phyloP scores from a whole-genome alignment of 2,329 filamentous ascomycete genomes.

The Clonostachys chloroleuca region DNA sequence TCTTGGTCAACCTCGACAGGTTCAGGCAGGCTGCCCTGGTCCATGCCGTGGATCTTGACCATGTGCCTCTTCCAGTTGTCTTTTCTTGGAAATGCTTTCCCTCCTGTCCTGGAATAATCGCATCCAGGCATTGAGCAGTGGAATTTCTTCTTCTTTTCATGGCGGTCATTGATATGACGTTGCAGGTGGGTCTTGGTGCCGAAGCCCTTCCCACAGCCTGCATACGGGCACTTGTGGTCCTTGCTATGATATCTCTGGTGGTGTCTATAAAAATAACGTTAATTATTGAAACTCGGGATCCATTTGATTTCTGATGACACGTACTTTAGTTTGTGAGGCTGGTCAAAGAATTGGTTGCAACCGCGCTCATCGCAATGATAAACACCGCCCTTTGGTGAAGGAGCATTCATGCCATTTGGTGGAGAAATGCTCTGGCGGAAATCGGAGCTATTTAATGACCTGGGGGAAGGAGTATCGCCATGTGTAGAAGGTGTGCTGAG shows the following conservation, averaged over 20 bases:
- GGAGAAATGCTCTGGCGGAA: conserved; percentile 30
- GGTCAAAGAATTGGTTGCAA: conserved; percentile 42
- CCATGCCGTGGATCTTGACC: conserved; percentile 51
- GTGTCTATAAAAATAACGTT: conserved; percentile 32
- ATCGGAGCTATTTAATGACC: conserved; percentile 27
- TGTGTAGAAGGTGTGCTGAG: conserved; percentile 43
- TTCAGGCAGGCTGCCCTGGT: conserved; percentile 30
- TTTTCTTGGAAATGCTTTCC: conserved; percentile 56
- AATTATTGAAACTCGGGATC: conserved; percentile 5
- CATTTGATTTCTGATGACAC: conserved; percentile 6
- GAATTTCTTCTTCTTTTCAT: conserved; percentile 55
- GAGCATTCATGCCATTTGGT: conserved; percentile 11
- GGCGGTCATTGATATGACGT: conserved; percentile 58
- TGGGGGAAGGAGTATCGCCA: conserved; percentile 33
- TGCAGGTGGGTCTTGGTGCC: conserved; percentile 59
- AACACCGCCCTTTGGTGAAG: conserved; percentile 19
- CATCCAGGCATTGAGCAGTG: conserved; percentile 52
- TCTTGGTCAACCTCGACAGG: conserved; percentile 34
- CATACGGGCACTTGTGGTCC: conserved; percentile 51
- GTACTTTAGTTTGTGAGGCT: conserved; percentile 57
- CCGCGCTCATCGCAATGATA: conserved; percentile 29
- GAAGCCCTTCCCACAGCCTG: conserved; percentile 49
- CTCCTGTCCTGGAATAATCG: conserved; percentile 49
- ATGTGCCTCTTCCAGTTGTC: conserved; percentile 62
- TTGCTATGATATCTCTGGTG: conserved; percentile 58